Evolutionary conservation across 2,329 filamentous ascomycete genomes (phyloP).

Genomic region (Botrytis hyacinthi): DNA sequence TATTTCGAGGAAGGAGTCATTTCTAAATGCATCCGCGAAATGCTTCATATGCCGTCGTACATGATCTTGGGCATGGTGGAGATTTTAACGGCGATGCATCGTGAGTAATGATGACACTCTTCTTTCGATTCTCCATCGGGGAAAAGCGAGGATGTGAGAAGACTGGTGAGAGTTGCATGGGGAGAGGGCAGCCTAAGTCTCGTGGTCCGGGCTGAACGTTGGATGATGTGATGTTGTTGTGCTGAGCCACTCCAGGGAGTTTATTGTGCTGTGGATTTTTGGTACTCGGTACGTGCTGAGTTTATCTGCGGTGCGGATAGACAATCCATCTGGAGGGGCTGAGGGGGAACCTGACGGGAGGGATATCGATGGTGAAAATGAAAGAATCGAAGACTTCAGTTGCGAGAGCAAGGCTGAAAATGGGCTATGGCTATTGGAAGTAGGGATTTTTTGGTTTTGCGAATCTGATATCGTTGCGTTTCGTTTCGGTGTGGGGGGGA

Average conservation of each 20-base stretch:
- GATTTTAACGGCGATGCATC: not conserved
- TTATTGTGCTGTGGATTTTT: not conserved
- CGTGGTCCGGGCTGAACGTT: constrained; percentile 12
- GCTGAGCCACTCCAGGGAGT: constrained; percentile 17
- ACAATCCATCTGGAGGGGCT: not conserved
- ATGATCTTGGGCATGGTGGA: constrained; percentile 18
- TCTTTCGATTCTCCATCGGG: not conserved
- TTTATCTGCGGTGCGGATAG: not conserved
- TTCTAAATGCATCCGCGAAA: not conserved
- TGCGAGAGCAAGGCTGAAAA: constrained; percentile 9
- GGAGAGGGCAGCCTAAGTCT: constrained; percentile 14
- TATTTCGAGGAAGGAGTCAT: not conserved
- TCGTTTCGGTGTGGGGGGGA: not conserved
- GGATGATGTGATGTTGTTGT: constrained; percentile 6
- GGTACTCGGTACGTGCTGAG: constrained; percentile 11
- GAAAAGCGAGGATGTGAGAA: not conserved
- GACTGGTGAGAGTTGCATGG: not conserved
- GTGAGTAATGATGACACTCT: constrained; percentile 10
- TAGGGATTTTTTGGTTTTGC: not conserved
- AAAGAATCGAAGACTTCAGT: not conserved
- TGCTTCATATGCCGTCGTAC: constrained; percentile 16
- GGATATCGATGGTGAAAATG: not conserved
- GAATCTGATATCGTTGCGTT: constrained; percentile 1
- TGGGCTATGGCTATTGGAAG: not conserved
- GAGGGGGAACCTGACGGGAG: not conserved